Evolutionary conservation across 2,329 filamentous ascomycete species (phyloP).

Genomic region (Xenosphaeropsis pyriputrescens): DNA sequence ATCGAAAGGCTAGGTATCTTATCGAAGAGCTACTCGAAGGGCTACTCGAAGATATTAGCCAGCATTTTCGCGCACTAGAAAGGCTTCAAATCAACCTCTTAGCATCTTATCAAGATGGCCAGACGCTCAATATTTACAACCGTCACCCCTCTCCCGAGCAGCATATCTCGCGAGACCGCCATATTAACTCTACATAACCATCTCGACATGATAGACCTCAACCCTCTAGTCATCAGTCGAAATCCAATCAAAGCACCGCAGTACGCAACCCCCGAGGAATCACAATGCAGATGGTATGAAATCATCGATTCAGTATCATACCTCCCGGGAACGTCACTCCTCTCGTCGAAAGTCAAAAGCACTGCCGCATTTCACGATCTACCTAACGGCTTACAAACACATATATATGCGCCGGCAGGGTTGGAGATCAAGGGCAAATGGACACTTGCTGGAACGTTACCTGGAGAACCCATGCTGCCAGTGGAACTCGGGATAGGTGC

Average conservation of each 20-base stretch:
- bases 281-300: conserved; percentile 60
- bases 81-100: not conserved
- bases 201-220: conserved; percentile 73
- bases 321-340: conserved; percentile 42
- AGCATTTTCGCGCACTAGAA: no score
- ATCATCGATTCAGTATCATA: conserved; percentile 62
- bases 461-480: conserved; percentile 51
- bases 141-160: conserved; percentile 60
- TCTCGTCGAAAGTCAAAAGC: conserved; percentile 57
- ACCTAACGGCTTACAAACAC: conserved; percentile 60
- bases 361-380: conserved; percentile 70
- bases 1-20: no score
- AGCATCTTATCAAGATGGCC: conserved; percentile 35
- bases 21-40: no score
- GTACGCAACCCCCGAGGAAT: conserved; percentile 56
- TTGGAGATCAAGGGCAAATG: conserved; percentile 69
- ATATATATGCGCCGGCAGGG: conserved; percentile 70
- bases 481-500: conserved; percentile 51
- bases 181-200: conserved; percentile 66
- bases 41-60: no score
- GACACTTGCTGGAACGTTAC: conserved; percentile 57
- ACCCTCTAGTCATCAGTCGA: conserved; percentile 66
- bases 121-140: conserved; percentile 62
- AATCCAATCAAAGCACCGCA: conserved; percentile 52
- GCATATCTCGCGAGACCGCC: conserved; percentile 54